Evolutionary conservation across 2,329 filamentous ascomycete species (phyloP), one percentile per base, ranked within the genome.

Genomic region (Colletotrichum orbiculare): DNA sequence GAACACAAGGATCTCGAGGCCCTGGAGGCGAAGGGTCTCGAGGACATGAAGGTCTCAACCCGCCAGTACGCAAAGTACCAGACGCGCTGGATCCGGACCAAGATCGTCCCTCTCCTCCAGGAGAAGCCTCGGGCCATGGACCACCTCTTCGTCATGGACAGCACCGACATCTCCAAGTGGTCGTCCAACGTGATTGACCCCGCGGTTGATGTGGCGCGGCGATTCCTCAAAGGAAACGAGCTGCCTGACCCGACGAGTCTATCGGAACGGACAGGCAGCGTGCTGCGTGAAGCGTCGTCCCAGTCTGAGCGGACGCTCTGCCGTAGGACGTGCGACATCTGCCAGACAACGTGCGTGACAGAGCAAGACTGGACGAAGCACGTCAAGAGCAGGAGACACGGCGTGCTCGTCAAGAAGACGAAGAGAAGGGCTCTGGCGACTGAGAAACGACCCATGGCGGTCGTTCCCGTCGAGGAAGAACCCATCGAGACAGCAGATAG

Each of bases 61-160:
- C 86, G 93, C 9, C 93, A 94, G 70, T 99, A 99, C 73, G 92
- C 95, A 2, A 91, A 89, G 66, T 88, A 91, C 8, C 96, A 99
- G 75, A 81, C 92, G 15, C 87, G 90, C 64, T 99, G 94, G 93
- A 96, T 98, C 60, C 87, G 90, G 13, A 87, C 90, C 69, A 97
- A 97, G 73, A 85, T 97, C 34, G 84, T 96, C 46, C 88, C 90
- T 9, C 87, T 89, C 1, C 79, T 96, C 35, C 82, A 80, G 42
- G 84, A 87, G 15, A 82, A 86, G 41, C 77, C 82, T 13, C 77
- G 81, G 8, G 81, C 82, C 1, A 74, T 87, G 54, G 76, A 85
- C 25, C 86, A 81, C 41, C 80, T 97, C 1, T 98, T 92, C 74
- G 78, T 98, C 2, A 78, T 98, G 1, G 93, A 99, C 77, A 92